Base-by-base conservation (phyloP, 768 basidiomycete species). In the Mycena chlorophos region DNA sequence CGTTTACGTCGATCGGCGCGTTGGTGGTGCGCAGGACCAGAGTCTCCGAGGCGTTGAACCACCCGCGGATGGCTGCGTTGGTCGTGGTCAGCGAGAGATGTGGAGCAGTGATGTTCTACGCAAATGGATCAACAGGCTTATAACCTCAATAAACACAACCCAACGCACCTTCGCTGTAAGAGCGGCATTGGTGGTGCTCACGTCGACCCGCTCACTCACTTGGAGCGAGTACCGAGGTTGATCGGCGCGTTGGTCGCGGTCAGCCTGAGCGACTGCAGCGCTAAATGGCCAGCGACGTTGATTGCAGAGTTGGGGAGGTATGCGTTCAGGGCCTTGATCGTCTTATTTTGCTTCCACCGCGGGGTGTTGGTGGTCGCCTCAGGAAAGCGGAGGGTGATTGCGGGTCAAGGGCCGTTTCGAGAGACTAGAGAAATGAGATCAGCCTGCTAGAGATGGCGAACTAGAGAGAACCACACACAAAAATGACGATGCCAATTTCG, bases 41-140 rank as follows among this genome's bases (percentile, higher is more conserved):
- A 4, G 60, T 55, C 6, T 65, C 61, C 17, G 63, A 58, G 17
- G 63, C 60, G 39, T 66, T 68, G 65, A 71, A 75, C 17, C 54
- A 58, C 10, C 78, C 78, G 1, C 54, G 55, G 47, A 80, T 75
- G 12, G 49, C 64, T 14, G 67, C 68, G 49, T 75, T 79, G 17
- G 65, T 40, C 16, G 72, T 70, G 19, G 52, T 47, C 52, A 78
- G 60, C 12, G 42, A 42, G 3, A 67, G 69, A n/a, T 56, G 22
- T 1, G 63, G 57, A 2, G 65, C 68, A n/a, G 25, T 58, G 58
- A 76, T 50, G 20, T 70, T 70, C 78, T 60, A n/a, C 38, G 5
- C 1, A n/a, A 17, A 8, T 16, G 17, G 12, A 0, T 13, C n/a
- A 6, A 26, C 27, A n/a, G 23, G 13, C n/a, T n/a, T n/a, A n/a